Evolutionary conservation across 179 eudicot species (phyloP).

Genomic region (Vitellaria paradoxa): DNA sequence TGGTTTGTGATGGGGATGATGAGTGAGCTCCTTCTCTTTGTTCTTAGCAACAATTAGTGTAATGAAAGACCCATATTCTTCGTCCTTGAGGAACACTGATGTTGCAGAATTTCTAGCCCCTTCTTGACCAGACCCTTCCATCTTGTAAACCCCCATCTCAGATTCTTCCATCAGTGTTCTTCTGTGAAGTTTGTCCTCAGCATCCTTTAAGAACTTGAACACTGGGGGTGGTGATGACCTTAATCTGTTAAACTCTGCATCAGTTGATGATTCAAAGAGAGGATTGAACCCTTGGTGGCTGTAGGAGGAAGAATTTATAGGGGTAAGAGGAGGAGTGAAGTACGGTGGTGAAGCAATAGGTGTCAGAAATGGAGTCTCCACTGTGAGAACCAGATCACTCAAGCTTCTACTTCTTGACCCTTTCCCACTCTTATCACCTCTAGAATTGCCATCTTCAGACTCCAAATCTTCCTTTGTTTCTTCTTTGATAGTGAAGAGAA

Average conservation of each 20-base stretch:
- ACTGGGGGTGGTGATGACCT: conserved; percentile 70
- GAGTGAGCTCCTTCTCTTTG: conserved; percentile 22
- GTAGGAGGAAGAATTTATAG: conserved; percentile 22
- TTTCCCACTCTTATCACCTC: conserved; percentile 11
- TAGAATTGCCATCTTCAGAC: conserved; percentile 36
- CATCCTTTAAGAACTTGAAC: conserved; percentile 75
- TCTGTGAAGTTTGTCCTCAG: conserved; percentile 61
- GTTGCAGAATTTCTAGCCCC: neutral
- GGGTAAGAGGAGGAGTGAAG: conserved; percentile 60
- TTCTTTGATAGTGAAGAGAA: conserved; percentile 73
- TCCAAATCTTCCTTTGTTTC: conserved; percentile 81
- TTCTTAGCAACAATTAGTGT: conserved; percentile 35
- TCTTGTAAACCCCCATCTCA: conserved; percentile 1
- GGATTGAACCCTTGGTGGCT: conserved; percentile 34
- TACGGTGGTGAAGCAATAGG: conserved; percentile 64
- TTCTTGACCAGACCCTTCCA: conserved; percentile 5
- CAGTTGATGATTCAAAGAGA: conserved; percentile 44
- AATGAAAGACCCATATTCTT: conserved; percentile 44
- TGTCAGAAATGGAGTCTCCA: conserved; percentile 50
- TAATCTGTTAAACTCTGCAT: conserved; percentile 54
- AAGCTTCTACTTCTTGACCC: conserved; percentile 46
- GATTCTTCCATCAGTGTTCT: conserved; percentile 33
- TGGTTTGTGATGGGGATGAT: neutral
- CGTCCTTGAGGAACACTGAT: conserved; percentile 21
- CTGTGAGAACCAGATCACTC: conserved; percentile 36